A percentile compares a stretch with the other conserved stretches of the same genome.
Conservation (phyloP, 148 eudicot species). For the Amaranthus cruentus region DNA sequence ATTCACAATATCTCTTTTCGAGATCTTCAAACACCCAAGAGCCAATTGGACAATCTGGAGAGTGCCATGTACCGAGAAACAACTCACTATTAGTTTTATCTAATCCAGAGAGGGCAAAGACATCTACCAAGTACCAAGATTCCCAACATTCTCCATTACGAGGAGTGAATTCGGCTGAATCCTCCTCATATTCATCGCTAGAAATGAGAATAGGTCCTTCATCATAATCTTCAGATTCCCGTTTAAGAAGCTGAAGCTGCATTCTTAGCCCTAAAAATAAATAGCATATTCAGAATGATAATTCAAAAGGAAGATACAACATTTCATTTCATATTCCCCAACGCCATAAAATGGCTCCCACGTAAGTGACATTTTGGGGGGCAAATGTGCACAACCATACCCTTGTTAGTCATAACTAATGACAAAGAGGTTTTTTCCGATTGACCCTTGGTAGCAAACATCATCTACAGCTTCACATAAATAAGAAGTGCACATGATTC, state of each 20-base stretch:
- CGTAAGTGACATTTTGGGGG: too few species aligned
- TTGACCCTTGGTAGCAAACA: too few species aligned
- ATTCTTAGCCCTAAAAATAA: conserved; percentile 51
- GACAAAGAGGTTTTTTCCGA: too few species aligned
- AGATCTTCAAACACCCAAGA: conserved; percentile 56
- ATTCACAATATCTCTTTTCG: conserved; percentile 52
- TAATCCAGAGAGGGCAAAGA: conserved; percentile 43
- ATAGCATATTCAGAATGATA: background rate
- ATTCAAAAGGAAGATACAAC: background rate
- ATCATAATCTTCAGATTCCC: conserved; percentile 48
- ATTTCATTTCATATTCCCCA: too few species aligned
- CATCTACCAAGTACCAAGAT: conserved; percentile 49
- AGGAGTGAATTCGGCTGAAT: background rate
- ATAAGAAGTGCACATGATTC: too few species aligned
- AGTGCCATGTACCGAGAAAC: conserved; percentile 44
- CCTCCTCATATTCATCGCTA: conserved; percentile 48
- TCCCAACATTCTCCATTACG: conserved; percentile 47
- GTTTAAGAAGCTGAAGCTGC: conserved; percentile 85
- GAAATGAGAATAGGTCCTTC: conserved; percentile 32
- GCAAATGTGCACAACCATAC: too few species aligned
- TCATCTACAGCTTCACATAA: too few species aligned
- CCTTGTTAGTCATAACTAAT: too few species aligned
- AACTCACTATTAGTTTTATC: conserved; percentile 32
- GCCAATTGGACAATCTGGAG: conserved; percentile 43
- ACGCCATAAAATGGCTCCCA: too few species aligned